Evolutionary conservation across 1,284 basidiomycete species (phyloP).

Genomic region (Moesziomyces globuligerus): DNA sequence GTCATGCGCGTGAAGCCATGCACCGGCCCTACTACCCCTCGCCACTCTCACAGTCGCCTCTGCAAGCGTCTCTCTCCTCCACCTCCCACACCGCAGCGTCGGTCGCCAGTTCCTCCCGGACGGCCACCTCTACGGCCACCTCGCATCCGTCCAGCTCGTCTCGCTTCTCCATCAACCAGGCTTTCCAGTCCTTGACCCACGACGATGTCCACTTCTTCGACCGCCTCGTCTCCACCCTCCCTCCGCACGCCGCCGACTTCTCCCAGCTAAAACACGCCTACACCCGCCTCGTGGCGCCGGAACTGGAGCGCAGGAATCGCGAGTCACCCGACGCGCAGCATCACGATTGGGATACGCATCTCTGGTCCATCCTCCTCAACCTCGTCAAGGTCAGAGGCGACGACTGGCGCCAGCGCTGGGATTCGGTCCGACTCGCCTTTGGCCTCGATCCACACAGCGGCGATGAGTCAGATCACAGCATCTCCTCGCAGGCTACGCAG

Average conservation of each 20-base stretch:
- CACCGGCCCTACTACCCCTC: slow-evolving; percentile 41
- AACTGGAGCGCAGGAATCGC: slow-evolving; percentile 15
- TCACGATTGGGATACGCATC: slow-evolving; percentile 46
- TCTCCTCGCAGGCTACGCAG: slow-evolving; percentile 15
- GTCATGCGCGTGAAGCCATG: slow-evolving; percentile 13
- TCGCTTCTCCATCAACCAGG: slow-evolving; percentile 42
- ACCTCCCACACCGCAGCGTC: slow-evolving; percentile 39
- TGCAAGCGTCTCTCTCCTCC: slow-evolving; percentile 46
- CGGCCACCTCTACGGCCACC: slow-evolving; percentile 25
- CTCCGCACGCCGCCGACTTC: slow-evolving; percentile 53
- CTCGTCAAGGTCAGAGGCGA: slow-evolving; percentile 60
- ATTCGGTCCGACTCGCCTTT: slow-evolving; percentile 56
- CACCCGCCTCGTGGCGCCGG: slow-evolving; percentile 24
- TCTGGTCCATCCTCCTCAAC: slow-evolving; percentile 63
- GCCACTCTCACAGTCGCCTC: slow-evolving; percentile 38
- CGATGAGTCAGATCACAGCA: slow-evolving; percentile 26
- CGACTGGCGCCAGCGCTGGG: slow-evolving; percentile 63
- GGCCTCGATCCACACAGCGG: slow-evolving; percentile 57
- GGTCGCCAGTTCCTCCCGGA: slow-evolving; percentile 28
- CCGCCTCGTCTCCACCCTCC: slow-evolving; percentile 42
- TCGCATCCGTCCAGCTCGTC: slow-evolving; percentile 29
- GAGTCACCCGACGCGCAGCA: neutral
- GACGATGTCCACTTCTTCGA: slow-evolving; percentile 61
- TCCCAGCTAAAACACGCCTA: slow-evolving; percentile 59
- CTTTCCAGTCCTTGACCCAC: slow-evolving; percentile 35